Evolutionary conservation across 208 protist genomes (phyloP), one percentile per base, ranked within the genome.

Genomic region (Acanthamoeba divionensis): DNA sequence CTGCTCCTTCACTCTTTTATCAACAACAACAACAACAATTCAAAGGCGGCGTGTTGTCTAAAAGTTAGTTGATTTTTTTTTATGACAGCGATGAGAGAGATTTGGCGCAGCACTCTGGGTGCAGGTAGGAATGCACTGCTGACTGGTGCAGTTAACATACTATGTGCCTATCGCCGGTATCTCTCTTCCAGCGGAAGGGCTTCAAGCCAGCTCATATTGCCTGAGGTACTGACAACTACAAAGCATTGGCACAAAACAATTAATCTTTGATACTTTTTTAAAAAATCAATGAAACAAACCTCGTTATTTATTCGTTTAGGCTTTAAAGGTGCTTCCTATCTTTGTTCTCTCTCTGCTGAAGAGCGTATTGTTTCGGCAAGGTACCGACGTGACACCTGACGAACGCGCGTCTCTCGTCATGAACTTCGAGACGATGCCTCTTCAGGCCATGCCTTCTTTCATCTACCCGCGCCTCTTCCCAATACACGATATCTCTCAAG

Each of bases 391-490:
- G 9, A 31, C 36, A 44, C 65, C 66, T 0, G 83, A 90, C 33
- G 45, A 60, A 21, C 57, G 83, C 7, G 52, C 48, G 48, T 57
- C 57, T 29, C 18, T 63, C 31, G 47, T 90, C 83, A 38, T 36
- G 5, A 77, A 57, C 62, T 73, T 90, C 31, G 77, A 90, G 44
- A 90, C 48, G 26, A 90, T 90, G 21, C 65, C 83, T 18, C 62
- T 90, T 8, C 50, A 79, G 21, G 44, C 7, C 1, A 10, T 77
- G 36, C 31, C 66, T 0, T 66, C 83, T 9, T 79, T 80, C 65
- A 48, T 90, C 62, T 90, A 90, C 36, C 83, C 83, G 26, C 44
- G 10, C 29, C 62, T 90, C 47, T 90, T 80, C 63, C 21, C 57
- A 18, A 13, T 90, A n/a, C 57, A 71, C 52, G 45, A 44, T 33